Base-by-base conservation (phyloP, 148 eudicot species). In the Pouteria glomerata region DNA sequence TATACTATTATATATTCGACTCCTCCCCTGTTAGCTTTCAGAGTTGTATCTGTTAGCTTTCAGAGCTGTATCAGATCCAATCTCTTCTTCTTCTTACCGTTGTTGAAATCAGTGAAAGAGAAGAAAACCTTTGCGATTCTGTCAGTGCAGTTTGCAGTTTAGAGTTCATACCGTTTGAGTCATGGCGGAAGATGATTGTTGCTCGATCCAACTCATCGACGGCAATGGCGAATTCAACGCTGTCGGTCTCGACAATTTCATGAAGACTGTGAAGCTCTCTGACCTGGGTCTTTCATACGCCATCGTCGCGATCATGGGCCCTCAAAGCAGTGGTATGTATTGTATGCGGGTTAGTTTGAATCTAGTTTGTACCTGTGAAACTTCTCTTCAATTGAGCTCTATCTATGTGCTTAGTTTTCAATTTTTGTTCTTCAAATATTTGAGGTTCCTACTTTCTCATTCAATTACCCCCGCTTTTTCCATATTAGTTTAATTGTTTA, bases 281-380 rank as follows among this genome's bases (percentile, higher is more conserved):
- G 70, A 69, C 12, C 64, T 81, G 27, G 84, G 86, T 11, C 82
- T 83, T 45, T 83, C 84, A 0, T 83, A 80, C 29, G 86, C 83
- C 2, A 80, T 85, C 56, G 86, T 82, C 56, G 79, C 89, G 1
- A 85, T 85, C 63, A 82, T 85, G 86, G 89, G 89, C 5, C 89
- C 89, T 2, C 89, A 85, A 78, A 82, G 86, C 67, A 85, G 89
- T 63, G 89, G 89, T 85, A 72, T 21, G 82, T 78, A 55, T 39
- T 47, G 30, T 21, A n/a, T n/a, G n/a, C n/a, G 44, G 57, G 4
- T 74, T 65, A 15, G 31, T 65, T n/a, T n/a, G n/a, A n/a, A n/a
- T n/a, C 14, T 68, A 8, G 23, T 67, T n/a, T 19, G 0, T 12
- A 1, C 33, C 5, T 3, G 30, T 33, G 41, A 53, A 21, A 14